phyloP scores from a whole-genome alignment of 805 yeast genomes.

The Barnettozyma sp. region DNA sequence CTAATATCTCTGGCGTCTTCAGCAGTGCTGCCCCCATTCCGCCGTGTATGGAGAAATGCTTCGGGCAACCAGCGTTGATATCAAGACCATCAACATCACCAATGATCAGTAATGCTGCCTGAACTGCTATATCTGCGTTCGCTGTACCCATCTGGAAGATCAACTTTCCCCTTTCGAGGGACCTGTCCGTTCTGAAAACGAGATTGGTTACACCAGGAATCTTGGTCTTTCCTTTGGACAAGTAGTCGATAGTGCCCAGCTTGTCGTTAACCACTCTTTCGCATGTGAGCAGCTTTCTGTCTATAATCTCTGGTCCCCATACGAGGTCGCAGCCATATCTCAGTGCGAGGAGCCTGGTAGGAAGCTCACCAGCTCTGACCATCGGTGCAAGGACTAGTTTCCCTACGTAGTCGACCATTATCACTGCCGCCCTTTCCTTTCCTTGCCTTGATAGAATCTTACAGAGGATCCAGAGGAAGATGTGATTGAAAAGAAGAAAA shows the following conservation, averaged over 20 bases:
- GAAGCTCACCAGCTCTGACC: conserved; percentile 95
- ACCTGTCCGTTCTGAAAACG: conserved; percentile 68
- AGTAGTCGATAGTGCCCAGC: conserved; percentile 55
- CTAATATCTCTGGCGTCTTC: conserved; percentile 71
- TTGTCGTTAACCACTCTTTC: conserved; percentile 51
- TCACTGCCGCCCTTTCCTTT: no score
- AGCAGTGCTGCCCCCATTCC: conserved; percentile 98
- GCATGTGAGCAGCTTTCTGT: conserved; percentile 71
- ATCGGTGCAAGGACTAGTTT: conserved; percentile 89
- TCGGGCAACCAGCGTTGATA: conserved; percentile 95
- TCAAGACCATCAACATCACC: conserved; percentile 89
- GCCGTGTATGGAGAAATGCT: conserved; percentile 86
- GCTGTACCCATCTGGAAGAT: conserved; percentile 92
- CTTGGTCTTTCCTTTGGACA: conserved; percentile 36
- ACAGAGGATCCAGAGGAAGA: no score
- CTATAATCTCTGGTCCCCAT: conserved; percentile 95
- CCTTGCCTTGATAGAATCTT: no score
- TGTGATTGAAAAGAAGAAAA: no score
- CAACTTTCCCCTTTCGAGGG: conserved; percentile 53
- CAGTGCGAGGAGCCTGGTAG: conserved; percentile 74
- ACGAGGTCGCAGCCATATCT: conserved; percentile 89
- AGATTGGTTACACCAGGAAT: conserved; percentile 44
- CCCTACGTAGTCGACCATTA: conserved; percentile 64
- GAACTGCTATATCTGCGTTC: conserved; percentile 74
- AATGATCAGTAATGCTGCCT: conserved; percentile 78